A percentile compares a stretch with the other conserved stretches of the same genome.
Conservation (phyloP, 1,139 yeast genomes). For the Candida freyschussii region DNA sequence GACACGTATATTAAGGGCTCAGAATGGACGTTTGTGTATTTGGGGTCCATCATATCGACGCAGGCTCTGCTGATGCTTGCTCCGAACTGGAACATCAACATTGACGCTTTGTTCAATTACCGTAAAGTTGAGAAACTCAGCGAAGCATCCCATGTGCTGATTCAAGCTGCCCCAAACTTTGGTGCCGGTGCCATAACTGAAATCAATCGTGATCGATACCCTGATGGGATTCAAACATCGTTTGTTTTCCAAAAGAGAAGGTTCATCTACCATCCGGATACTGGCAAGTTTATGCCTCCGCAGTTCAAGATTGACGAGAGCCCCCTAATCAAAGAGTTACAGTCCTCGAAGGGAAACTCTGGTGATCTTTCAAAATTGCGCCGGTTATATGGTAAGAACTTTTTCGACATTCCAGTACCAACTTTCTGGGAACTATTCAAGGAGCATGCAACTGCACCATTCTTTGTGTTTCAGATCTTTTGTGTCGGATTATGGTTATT, state of each 20-base stretch:
- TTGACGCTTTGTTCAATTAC: constrained; percentile 72
- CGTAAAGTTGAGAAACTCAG: constrained; percentile 42
- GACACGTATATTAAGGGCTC: constrained; percentile 77
- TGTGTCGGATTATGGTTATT: constrained; percentile 94
- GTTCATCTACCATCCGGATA: constrained; percentile 60
- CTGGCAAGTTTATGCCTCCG: constrained; percentile 71
- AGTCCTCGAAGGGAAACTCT: constrained; percentile 55
- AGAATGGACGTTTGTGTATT: constrained; percentile 80
- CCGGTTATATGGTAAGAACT: constrained; percentile 76
- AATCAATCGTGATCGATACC: constrained; percentile 52
- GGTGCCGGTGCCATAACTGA: constrained; percentile 81
- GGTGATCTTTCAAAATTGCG: constrained; percentile 52
- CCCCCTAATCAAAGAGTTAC: constrained; percentile 57
- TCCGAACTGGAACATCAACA: constrained; percentile 91
- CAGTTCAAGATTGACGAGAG: constrained; percentile 63
- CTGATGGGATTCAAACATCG: constrained; percentile 63
- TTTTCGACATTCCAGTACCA: constrained; percentile 93
- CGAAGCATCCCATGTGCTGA: constrained; percentile 66
- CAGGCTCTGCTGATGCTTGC: constrained; percentile 78
- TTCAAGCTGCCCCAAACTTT: constrained; percentile 78
- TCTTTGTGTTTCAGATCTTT: constrained; percentile 92
- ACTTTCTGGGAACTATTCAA: constrained; percentile 85
- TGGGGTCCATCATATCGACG: constrained; percentile 66
- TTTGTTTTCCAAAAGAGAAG: constrained; percentile 92
- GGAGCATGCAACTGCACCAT: constrained; percentile 98